These are phyloP conservation scores for Dichotomopilus funicola DNA, from an alignment of 2,329 filamentous ascomycete species.

Conservation along the genomic window DNA sequence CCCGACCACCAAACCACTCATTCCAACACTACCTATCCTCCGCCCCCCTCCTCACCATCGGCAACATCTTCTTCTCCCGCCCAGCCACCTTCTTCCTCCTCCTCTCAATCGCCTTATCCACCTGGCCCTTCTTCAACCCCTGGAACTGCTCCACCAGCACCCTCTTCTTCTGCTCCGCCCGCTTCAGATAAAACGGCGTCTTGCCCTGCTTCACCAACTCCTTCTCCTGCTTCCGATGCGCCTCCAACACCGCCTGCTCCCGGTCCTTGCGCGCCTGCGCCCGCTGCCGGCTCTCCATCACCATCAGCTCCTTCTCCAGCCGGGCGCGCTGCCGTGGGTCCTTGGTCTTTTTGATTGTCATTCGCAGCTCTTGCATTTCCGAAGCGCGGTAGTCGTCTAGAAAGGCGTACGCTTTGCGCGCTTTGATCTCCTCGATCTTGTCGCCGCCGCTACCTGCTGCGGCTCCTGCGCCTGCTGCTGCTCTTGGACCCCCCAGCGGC, in stretches of 20 bases:
- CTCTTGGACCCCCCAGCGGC: conserved; percentile 39
- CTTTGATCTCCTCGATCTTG: conserved; percentile 48
- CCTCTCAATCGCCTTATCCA: conserved; percentile 77
- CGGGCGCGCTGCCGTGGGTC: conserved; percentile 58
- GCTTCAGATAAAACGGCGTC: conserved; percentile 89
- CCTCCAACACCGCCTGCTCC: conserved; percentile 60
- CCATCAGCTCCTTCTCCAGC: conserved; percentile 66
- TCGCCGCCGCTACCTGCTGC: conserved; percentile 22
- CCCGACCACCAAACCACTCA: too few species aligned
- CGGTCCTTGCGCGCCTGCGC: conserved; percentile 63
- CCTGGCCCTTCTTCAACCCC: conserved; percentile 76
- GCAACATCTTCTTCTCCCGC: conserved; percentile 77
- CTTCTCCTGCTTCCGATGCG: conserved; percentile 78
- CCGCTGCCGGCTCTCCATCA: conserved; percentile 72
- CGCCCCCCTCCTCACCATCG: conserved; percentile 42
- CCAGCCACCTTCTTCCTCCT: conserved; percentile 81
- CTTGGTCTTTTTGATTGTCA: conserved; percentile 59
- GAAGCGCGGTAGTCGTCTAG: conserved; percentile 75
- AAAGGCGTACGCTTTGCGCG: conserved; percentile 76
- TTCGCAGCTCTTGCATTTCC: conserved; percentile 73
- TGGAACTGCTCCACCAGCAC: conserved; percentile 72
- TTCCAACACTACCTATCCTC: conserved; percentile 26
- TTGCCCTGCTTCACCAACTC: conserved; percentile 82
- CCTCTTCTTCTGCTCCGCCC: conserved; percentile 82
- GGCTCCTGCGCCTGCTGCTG: conserved; percentile 28